These are phyloP conservation scores for Geranium brycei DNA, from an alignment of 345 rosid genomes.

Conservation along the genomic window DNA sequence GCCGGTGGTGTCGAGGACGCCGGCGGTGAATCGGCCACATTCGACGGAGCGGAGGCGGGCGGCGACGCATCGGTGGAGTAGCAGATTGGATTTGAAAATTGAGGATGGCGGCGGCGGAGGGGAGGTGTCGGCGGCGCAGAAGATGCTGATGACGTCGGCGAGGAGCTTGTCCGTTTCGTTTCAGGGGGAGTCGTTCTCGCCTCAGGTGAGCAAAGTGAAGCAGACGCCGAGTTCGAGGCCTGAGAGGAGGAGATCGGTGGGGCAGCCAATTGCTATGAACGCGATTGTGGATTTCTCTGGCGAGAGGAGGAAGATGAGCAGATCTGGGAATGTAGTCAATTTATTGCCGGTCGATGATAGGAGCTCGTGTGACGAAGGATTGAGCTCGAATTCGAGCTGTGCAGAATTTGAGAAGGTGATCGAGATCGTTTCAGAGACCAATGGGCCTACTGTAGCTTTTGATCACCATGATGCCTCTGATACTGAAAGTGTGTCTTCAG, in stretches of 20 bases:
- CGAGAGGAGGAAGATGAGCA: conserved; percentile 27
- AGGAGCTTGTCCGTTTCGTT: conserved; percentile 60
- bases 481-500: conserved; percentile 67
- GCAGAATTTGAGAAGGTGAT: conserved; percentile 19
- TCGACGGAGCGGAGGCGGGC: not conserved
- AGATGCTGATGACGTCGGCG: conserved; percentile 42
- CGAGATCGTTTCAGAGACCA: conserved; percentile 1
- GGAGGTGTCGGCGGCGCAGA: conserved; percentile 32
- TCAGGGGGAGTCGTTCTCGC: conserved; percentile 61
- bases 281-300: conserved; percentile 43
- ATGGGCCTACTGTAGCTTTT: not conserved
- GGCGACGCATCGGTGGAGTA: not conserved
- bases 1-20: not conserved
- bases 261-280: conserved; percentile 31
- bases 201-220: conserved; percentile 53
- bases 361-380: conserved; percentile 21
- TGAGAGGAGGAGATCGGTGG: conserved; percentile 42
- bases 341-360: conserved; percentile 32
- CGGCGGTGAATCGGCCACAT: not conserved
- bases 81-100: not conserved
- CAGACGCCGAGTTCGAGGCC: conserved; percentile 29
- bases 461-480: conserved; percentile 39
- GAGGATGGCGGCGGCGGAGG: no score
- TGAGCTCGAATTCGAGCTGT: conserved; percentile 40
- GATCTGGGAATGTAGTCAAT: conserved; percentile 41